phyloP scores from a whole-genome alignment of 176 grass and related monocot species.

The Rhynchospora breviuscula region DNA sequence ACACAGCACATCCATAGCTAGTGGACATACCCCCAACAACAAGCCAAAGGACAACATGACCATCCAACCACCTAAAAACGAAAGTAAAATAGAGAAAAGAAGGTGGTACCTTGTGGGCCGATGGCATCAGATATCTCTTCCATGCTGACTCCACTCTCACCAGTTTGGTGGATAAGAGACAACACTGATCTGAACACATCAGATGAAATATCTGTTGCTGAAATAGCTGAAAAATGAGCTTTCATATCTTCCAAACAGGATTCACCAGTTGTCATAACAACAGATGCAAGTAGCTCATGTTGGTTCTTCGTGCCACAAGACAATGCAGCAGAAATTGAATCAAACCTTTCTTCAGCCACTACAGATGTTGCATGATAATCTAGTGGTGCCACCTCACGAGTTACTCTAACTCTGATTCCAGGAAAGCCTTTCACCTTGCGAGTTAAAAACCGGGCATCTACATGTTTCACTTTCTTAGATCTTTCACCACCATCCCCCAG shows the following conservation, averaged over 20 bases:
- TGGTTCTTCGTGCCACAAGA: slow-evolving; percentile 25
- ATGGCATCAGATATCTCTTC: slow-evolving; percentile 53
- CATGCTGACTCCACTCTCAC: slow-evolving; percentile 63
- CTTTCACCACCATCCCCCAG: slow-evolving; percentile 24
- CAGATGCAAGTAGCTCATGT: slow-evolving; percentile 23
- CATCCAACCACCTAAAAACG: slow-evolving; percentile 18
- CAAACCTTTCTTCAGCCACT: background rate
- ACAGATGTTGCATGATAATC: background rate
- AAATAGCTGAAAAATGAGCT: slow-evolving; percentile 41
- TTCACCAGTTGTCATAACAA: slow-evolving; percentile 29
- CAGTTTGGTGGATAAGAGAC: slow-evolving; percentile 55
- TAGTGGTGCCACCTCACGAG: slow-evolving; percentile 35
- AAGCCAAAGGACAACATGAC: slow-evolving; percentile 1
- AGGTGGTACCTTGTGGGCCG: slow-evolving; percentile 40
- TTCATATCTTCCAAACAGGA: slow-evolving; percentile 71
- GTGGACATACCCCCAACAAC: background rate
- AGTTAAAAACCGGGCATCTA: slow-evolving; percentile 50
- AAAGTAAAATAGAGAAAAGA: slow-evolving; percentile 20
- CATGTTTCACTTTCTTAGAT: slow-evolving; percentile 64
- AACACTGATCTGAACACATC: slow-evolving; percentile 60
- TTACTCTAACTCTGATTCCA: slow-evolving; percentile 60
- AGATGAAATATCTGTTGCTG: slow-evolving; percentile 43
- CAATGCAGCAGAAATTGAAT: slow-evolving; percentile 24
- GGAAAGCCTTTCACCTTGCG: slow-evolving; percentile 92
- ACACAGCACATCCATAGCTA: slow-evolving; percentile 15